A percentile compares a stretch with the other conserved stretches of the same genome.
Conservation (phyloP, 305 asterid species). For the Andrographis paniculata region DNA sequence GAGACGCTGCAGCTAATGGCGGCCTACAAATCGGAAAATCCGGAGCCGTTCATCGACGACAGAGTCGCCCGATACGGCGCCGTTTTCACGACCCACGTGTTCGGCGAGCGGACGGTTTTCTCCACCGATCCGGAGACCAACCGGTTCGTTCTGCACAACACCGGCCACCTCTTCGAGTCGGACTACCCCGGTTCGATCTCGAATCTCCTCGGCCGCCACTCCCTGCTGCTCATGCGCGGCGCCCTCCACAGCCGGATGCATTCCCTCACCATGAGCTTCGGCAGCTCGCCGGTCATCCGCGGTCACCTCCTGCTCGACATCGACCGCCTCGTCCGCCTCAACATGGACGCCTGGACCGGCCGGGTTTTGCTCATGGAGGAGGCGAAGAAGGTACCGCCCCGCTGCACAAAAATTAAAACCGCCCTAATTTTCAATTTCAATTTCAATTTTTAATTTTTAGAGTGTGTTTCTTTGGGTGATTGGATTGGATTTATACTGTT, state of each 20-base stretch:
- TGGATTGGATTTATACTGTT: no score
- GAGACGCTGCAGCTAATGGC: conserved; percentile 87
- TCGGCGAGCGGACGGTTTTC: conserved; percentile 88
- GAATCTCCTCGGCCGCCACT: conserved; percentile 72
- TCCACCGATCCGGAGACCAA: conserved; percentile 87
- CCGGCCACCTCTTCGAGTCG: conserved; percentile 89
- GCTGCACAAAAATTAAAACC: no score
- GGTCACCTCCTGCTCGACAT: conserved; percentile 71
- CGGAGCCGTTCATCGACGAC: conserved; percentile 91
- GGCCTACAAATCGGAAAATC: conserved; percentile 91
- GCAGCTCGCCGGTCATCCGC: conserved; percentile 63
- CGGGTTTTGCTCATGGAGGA: conserved; percentile 86
- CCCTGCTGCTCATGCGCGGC: conserved; percentile 84
- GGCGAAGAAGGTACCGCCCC: conserved; percentile 96
- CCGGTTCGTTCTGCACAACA: conserved; percentile 78
- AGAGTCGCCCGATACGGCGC: conserved; percentile 67
- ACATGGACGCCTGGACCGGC: conserved; percentile 77
- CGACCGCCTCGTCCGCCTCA: conserved; percentile 82
- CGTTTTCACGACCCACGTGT: conserved; percentile 80
- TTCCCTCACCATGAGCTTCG: conserved; percentile 84
- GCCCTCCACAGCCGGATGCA: conserved; percentile 81
- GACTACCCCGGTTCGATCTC: conserved; percentile 92
- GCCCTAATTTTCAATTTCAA: no score
- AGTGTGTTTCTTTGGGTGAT: no score
- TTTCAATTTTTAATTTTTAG: no score